Percentiles rank a stretch among this genome's conserved stretches.
Conservation (phyloP, 2,329 filamentous ascomycete species). For the Biscogniauxia marginata region DNA sequence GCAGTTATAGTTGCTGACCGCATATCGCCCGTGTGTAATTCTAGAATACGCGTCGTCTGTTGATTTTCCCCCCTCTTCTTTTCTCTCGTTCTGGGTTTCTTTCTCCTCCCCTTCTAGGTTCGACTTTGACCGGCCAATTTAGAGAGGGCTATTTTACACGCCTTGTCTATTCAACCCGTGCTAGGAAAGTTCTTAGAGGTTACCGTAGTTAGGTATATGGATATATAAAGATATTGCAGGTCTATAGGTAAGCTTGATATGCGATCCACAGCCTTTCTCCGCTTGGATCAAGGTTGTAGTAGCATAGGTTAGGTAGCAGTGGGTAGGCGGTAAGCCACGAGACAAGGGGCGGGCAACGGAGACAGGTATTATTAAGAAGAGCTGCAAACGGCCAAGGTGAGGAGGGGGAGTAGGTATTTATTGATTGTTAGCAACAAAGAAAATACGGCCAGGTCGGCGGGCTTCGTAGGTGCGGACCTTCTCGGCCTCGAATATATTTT, state of each 20-base stretch:
- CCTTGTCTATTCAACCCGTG: not conserved
- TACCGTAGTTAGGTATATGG: not conserved
- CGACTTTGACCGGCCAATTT: not conserved
- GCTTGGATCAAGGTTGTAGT: not conserved
- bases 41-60: conserved; percentile 2
- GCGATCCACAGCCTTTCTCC: not conserved
- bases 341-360: not conserved
- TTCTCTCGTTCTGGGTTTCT: not conserved
- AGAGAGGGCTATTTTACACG: not conserved
- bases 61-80: not conserved
- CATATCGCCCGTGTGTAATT: conserved; percentile 17
- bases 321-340: not conserved
- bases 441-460: not conserved
- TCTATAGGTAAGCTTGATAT: not conserved
- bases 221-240: not conserved
- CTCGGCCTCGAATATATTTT: not conserved
- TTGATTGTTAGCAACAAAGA: not conserved
- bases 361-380: not conserved
- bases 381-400: not conserved
- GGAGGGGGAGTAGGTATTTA: not conserved
- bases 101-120: not conserved
- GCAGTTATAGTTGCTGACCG: conserved; percentile 21
- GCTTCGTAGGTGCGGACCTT: not conserved
- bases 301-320: not conserved
- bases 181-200: not conserved